These are phyloP conservation scores for Rhododendron griersonianum DNA, from an alignment of 148 eudicot genomes.

Conservation along the genomic window DNA sequence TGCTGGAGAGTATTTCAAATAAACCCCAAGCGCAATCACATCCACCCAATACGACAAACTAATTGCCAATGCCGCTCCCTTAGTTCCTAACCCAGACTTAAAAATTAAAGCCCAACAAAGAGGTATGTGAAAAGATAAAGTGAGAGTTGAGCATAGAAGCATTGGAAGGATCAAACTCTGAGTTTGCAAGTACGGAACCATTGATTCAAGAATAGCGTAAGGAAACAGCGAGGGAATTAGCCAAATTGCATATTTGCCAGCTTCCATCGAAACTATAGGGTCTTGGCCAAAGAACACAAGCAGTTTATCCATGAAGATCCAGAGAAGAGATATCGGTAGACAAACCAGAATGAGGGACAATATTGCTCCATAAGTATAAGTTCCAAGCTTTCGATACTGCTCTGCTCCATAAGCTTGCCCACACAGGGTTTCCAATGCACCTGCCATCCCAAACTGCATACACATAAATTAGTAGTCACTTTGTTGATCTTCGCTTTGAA, in stretches of 20 bases:
- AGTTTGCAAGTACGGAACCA: slow-evolving; percentile 32
- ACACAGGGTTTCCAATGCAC: slow-evolving; percentile 48
- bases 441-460: not conserved
- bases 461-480: not conserved
- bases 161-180: slow-evolving; percentile 43
- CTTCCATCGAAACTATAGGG: slow-evolving; percentile 36
- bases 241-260: slow-evolving; percentile 27
- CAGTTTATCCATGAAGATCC: too few species aligned
- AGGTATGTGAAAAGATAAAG: slow-evolving; percentile 29
- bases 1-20: slow-evolving; percentile 30
- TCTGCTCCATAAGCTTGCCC: slow-evolving; percentile 41
- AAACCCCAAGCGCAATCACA: slow-evolving; percentile 29
- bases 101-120: slow-evolving; percentile 37
- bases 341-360: too few species aligned
- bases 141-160: slow-evolving; percentile 24
- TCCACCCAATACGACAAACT: slow-evolving; percentile 34
- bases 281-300: slow-evolving; percentile 26
- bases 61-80: slow-evolving; percentile 40
- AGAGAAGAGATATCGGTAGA: too few species aligned
- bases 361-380: too few species aligned
- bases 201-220: slow-evolving; percentile 24
- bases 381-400: not conserved
- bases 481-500: too few species aligned
- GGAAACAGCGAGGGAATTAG: slow-evolving; percentile 38
- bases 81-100: slow-evolving; percentile 23